Evolutionary conservation across 331 rosid species (phyloP), one percentile per base, ranked within the genome.

Genomic region (Arachis monticola): DNA sequence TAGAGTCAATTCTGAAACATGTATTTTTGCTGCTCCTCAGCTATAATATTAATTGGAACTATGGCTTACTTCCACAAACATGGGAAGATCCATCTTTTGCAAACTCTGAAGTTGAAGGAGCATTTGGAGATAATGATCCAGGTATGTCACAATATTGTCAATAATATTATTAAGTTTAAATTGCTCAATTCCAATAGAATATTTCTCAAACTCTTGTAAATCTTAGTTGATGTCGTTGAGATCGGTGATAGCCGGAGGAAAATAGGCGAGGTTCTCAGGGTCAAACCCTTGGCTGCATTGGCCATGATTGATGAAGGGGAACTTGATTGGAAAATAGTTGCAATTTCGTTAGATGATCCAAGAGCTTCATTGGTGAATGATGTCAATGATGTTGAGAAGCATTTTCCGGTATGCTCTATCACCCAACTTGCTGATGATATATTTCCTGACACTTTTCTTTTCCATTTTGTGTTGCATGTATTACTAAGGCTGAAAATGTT

Each of bases 271-370:
- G 77, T 95, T 86, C 92, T 92, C 70, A 92, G 51, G 81, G 87
- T 95, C 67, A 95, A 95, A 82, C 97, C 99, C 48, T 80, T 95
- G 86, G 99, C 87, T 85, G 98, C 97, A 69, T 83, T 95, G 67
- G 99, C 99, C 53, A 95, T 95, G 99, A 92, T 95, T 78, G 99
- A 95, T 82, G 99, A 92, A 84, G 99, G 99, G 74, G 97, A 95
- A 72, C 97, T 95, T 77, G 99, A 95, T 90, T 92, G 99, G 99
- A 95, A 95, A 81, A 89, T 95, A 72, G 86, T 95, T 78, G 97
- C 98, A 73, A 90, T 95, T 82, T 90, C 99, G 62, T 72, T 95
- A 63, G 97, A 95, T 77, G 99, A 95, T 85, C 98, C 98, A 31
- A 95, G 73, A 83, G 91, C 99, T 46, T 84, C 93, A 46, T 83